phyloP scores from a whole-genome alignment of 208 protist genomes.

The Porcisia deanei region DNA sequence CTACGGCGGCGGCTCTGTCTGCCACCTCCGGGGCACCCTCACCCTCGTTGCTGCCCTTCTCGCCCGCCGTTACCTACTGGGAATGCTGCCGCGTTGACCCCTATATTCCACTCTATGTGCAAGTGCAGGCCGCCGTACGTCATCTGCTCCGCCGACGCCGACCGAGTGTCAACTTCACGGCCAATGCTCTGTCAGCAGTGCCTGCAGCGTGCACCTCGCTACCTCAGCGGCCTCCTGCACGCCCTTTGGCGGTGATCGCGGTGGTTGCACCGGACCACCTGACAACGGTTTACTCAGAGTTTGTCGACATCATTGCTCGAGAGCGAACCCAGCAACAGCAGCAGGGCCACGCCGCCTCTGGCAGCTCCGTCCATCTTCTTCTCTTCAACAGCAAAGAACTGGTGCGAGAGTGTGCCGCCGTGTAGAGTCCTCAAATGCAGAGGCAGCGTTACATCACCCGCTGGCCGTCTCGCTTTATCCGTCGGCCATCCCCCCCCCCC shows the following conservation, averaged over 20 bases:
- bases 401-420: neutral
- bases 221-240: neutral
- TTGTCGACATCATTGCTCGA: slow-evolving; percentile 17
- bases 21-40: neutral
- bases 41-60: neutral
- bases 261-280: slow-evolving; percentile 44
- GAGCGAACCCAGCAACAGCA: neutral
- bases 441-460: neutral
- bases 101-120: slow-evolving; percentile 48
- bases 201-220: neutral
- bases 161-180: slow-evolving; percentile 4
- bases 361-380: slow-evolving; percentile 12
- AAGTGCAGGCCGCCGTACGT: slow-evolving; percentile 53
- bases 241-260: slow-evolving; percentile 23
- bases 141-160: slow-evolving; percentile 37
- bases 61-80: slow-evolving; percentile 15
- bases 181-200: neutral
- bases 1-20: neutral
- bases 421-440: neutral
- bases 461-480: neutral
- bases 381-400: slow-evolving; percentile 25
- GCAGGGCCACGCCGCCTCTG: neutral
- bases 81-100: slow-evolving; percentile 63
- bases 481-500: neutral
- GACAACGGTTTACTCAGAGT: slow-evolving; percentile 29